Evolutionary conservation across 2,329 filamentous ascomycete species (phyloP).

Genomic region (Talaromyces sp.): DNA sequence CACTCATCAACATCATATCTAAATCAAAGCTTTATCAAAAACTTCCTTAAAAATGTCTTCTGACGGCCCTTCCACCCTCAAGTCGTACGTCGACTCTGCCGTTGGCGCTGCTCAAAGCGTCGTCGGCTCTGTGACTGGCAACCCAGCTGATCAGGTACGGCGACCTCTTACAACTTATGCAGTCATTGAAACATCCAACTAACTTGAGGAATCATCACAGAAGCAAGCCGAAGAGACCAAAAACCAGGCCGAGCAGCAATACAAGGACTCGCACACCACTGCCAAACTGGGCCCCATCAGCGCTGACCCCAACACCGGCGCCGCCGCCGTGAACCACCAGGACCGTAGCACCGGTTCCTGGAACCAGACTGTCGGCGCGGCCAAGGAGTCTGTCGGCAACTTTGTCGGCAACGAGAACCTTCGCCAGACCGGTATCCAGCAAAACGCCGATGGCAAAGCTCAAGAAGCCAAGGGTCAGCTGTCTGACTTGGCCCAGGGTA

Average conservation of each 20-base stretch:
- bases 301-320: slow-evolving; percentile 62
- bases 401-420: slow-evolving; percentile 70
- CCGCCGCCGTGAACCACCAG: slow-evolving; percentile 65
- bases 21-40: neutral
- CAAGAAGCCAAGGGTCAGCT: slow-evolving; percentile 82
- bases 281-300: slow-evolving; percentile 69
- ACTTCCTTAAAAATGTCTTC: slow-evolving; percentile 21
- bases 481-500: slow-evolving; percentile 65
- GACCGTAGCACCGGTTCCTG: slow-evolving; percentile 69
- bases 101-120: slow-evolving; percentile 68
- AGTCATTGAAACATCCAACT: slow-evolving; percentile 14
- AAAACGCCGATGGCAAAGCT: slow-evolving; percentile 74
- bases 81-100: slow-evolving; percentile 71
- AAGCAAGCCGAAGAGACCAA: slow-evolving; percentile 61
- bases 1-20: neutral
- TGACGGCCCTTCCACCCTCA: slow-evolving; percentile 62
- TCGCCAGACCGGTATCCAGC: slow-evolving; percentile 68
- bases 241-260: slow-evolving; percentile 60
- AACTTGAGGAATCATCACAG: slow-evolving; percentile 28
- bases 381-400: slow-evolving; percentile 76
- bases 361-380: slow-evolving; percentile 85
- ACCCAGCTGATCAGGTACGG: slow-evolving; percentile 59
- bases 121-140: slow-evolving; percentile 70
- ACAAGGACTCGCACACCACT: slow-evolving; percentile 70
- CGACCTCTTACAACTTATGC: neutral